A percentile compares a stretch with the other conserved stretches of the same genome.
Conservation (phyloP, 495 filamentous ascomycete species). For the Annulohypoxylon maeteangense region DNA sequence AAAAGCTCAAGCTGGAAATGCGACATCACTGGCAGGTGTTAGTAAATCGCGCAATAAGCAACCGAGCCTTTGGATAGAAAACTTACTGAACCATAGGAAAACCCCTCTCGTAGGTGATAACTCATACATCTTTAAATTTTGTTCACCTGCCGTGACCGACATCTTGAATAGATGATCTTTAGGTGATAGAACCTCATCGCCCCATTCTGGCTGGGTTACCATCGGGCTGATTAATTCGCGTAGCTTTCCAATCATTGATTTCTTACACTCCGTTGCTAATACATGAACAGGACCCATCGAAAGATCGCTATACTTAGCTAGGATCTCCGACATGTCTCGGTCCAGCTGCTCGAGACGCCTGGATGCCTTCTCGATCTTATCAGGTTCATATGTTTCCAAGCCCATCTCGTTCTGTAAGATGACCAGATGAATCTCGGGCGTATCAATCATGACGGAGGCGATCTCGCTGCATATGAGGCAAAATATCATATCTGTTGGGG, state of each 20-base stretch:
- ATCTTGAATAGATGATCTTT: conserved; percentile 62
- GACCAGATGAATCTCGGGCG: conserved; percentile 54
- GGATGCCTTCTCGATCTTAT: conserved; percentile 62
- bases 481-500: conserved; percentile 76
- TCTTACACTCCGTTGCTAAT: conserved; percentile 60
- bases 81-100: conserved; percentile 63
- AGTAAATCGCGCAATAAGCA: conserved; percentile 4
- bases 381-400: conserved; percentile 34
- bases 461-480: conserved; percentile 66
- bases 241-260: conserved; percentile 56
- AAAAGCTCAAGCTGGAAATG: conserved; percentile 66
- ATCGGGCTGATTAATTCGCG: conserved; percentile 56
- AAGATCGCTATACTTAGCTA: conserved; percentile 67
- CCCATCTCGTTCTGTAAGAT: conserved; percentile 55
- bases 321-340: conserved; percentile 56
- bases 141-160: conserved; percentile 55
- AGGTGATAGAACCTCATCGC: conserved; percentile 47
- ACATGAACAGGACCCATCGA: conserved; percentile 70
- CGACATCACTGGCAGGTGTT: conserved; percentile 43
- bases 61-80: neutral
- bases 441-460: conserved; percentile 59
- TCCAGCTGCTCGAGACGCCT: conserved; percentile 59
- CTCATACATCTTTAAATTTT: conserved; percentile 55
- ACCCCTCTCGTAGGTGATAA: conserved; percentile 50
- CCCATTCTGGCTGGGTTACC: conserved; percentile 56